Percentiles rank a stretch among this genome's conserved stretches.
Conservation (phyloP, 2,329 filamentous ascomycete species). For the Pestalotiopsis sp. region DNA sequence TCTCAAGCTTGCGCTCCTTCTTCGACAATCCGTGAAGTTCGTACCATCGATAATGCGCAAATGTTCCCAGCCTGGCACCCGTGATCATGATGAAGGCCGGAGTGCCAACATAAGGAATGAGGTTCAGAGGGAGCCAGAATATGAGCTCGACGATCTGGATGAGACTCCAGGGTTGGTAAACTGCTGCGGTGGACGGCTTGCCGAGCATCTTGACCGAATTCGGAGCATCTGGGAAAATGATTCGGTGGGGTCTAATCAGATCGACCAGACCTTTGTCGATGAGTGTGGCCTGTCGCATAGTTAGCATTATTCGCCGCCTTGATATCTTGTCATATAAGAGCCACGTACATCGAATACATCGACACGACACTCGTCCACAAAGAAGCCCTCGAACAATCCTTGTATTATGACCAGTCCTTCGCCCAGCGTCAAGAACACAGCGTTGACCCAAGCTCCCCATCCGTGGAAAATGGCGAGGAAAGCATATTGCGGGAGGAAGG, state of each 20-base stretch:
- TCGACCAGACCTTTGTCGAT: conserved; percentile 73
- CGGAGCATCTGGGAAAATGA: conserved; percentile 67
- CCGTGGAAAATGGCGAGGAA: conserved; percentile 90
- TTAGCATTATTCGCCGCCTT: conserved; percentile 22
- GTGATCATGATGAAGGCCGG: conserved; percentile 87
- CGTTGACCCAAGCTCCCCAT: conserved; percentile 85
- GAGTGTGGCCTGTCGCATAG: conserved; percentile 58
- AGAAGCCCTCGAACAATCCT: conserved; percentile 76
- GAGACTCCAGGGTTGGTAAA: conserved; percentile 87
- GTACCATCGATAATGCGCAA: conserved; percentile 91
- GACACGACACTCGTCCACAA: conserved; percentile 77
- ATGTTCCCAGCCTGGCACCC: conserved; percentile 81
- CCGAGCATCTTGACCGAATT: conserved; percentile 80
- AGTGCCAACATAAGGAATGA: conserved; percentile 81
- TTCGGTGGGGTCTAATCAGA: conserved; percentile 67
- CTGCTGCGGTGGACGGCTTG: conserved; percentile 73
- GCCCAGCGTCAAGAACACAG: conserved; percentile 83
- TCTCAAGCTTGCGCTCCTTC: conserved; percentile 71
- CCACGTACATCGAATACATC: conserved; percentile 78
- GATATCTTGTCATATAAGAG: neutral
- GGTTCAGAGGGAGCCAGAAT: conserved; percentile 77
- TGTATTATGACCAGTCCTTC: conserved; percentile 73
- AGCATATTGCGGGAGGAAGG: conserved; percentile 86
- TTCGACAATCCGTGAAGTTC: conserved; percentile 74
- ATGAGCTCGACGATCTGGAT: conserved; percentile 89